Evolutionary conservation across 2,329 filamentous ascomycete species (phyloP), one percentile per base, ranked within the genome.

Genomic region (Fusarium hainanense): DNA sequence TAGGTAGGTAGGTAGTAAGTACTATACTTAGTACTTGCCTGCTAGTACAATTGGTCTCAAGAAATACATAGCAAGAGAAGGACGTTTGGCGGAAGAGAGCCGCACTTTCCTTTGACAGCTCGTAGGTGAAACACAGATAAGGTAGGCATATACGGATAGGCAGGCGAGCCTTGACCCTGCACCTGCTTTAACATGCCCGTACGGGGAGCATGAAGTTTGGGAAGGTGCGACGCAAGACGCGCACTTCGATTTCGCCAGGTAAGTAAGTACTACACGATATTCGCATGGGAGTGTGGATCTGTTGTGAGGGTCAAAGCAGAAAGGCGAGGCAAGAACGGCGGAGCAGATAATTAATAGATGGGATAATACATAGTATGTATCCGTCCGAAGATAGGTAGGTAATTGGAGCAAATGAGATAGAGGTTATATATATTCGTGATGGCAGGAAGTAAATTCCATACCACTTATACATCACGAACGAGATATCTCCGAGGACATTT

Each of bases 211-310:
- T 32, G 20, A 20, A 54, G 42, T 56, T 68, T 67, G 62, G 62
- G 67, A 63, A 69, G 62, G 66, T 54, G 66, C 52, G 30, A 56
- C 27, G 42, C 52, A 63, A 43, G 57, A 49, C 43, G 28, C 50
- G 41, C 56, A 60, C 56, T 20, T 63, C 25, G 37, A 47, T 34
- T 23, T 56, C 28, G 47, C n/a, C 27, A 44, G 34, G 37, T 41
- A 48, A 27, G 43, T 59, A 66, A 27, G 43, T 59, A 66, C 49
- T 66, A 66, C 61, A 66, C 54, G 63, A 48, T 49, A 50, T 34
- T 42, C 52, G 66, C 66, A 61, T 66, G 27, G 30, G 49, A 55
- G 32, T 55, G 66, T 69, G 66, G 66, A 69, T 56, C 61, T 55
- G 28, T 23, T 52, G 14, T 52, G 18, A 51, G 14, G 48, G 23